phyloP scores from a whole-genome alignment of 2,329 filamentous ascomycete genomes.

The Didymella sp. region DNA sequence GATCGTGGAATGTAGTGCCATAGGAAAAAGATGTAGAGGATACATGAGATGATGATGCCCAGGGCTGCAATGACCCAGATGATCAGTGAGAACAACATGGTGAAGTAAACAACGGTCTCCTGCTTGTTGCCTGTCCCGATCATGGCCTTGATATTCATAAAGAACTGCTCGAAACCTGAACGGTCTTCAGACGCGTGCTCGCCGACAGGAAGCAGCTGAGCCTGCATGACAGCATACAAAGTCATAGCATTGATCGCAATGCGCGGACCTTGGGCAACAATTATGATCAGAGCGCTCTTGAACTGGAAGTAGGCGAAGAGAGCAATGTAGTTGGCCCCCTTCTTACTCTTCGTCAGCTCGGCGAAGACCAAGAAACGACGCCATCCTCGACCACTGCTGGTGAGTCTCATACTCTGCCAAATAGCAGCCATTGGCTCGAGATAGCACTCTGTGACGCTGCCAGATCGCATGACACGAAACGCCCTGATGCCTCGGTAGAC shows the following conservation, averaged over 20 bases:
- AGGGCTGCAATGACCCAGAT: conserved; percentile 87
- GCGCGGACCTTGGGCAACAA: conserved; percentile 90
- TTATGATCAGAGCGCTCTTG: conserved; percentile 80
- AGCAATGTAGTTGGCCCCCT: conserved; percentile 87
- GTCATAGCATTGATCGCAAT: conserved; percentile 91
- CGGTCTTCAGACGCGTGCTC: conserved; percentile 64
- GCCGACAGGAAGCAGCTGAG: conserved; percentile 71
- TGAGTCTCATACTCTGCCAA: conserved; percentile 80
- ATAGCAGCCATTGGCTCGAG: conserved; percentile 86
- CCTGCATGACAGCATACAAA: conserved; percentile 80
- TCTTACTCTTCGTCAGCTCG: conserved; percentile 87
- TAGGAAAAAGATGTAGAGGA: conserved; percentile 87
- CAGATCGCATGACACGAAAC: conserved; percentile 78
- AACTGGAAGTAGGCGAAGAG: conserved; percentile 89
- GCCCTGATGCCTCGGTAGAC: conserved; percentile 81
- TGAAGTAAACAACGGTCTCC: conserved; percentile 81
- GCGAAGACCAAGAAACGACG: conserved; percentile 91
- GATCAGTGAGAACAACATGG: conserved; percentile 91
- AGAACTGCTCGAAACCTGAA: conserved; percentile 75
- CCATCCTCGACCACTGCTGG: conserved; percentile 75
- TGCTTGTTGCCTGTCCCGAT: conserved; percentile 72
- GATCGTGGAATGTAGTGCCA: conserved; percentile 87
- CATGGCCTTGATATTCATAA: conserved; percentile 77
- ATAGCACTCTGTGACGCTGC: conserved; percentile 89
- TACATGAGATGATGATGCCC: conserved; percentile 71